Base-by-base conservation (phyloP, 495 filamentous ascomycete species). In the Massariosphaeria phaeospora region DNA sequence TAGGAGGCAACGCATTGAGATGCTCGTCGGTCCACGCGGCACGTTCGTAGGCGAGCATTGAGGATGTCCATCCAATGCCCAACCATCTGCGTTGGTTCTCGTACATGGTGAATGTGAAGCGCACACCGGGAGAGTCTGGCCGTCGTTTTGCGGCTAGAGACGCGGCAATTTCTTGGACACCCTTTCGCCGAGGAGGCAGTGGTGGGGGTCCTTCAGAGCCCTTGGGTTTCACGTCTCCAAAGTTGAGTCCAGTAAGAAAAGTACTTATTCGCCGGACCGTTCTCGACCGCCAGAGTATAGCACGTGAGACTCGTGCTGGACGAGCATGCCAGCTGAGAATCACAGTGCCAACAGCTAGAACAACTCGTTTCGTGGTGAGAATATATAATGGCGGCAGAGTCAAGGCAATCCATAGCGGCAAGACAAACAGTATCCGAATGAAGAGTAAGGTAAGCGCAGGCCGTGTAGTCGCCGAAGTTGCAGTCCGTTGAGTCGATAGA, bases 41-140 rank as follows among this genome's bases (percentile, higher is more conserved):
- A 27, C 93, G 79, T 65, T 99, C 93, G 57, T 96, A 88, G 0
- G 88, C 82, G 57, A 98, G 86, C 29, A 97, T 70, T 5, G 84
- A 93, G 11, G 83, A 84, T 0, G 94, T 97, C 93, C 93, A 99
- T 2, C 93, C 93, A 17, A 97, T 75, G 1, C 90, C 94, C 11
- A 97, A 69, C 93, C 93, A 99, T 33, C 93, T 81, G 21, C 93
- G 83, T 69, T 99, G 91, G 58, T 99, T 99, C 66, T 99, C 93
- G 63, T 87, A 97, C 2, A 97, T 77, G 43, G 91, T 85, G 58
- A 99, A 99, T 0, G 93, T 97, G 67, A 99, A 97, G 9, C 86
- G 84, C 3, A 99, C 86, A 9, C 90, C 89, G 0, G 85, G 75
- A 17, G 83, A 79, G 30, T 82, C 72, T 26, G 75, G 73, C 21